Base-by-base conservation (phyloP, 2,329 filamentous ascomycete genomes). In the Pseudopyricularia cyperi region DNA sequence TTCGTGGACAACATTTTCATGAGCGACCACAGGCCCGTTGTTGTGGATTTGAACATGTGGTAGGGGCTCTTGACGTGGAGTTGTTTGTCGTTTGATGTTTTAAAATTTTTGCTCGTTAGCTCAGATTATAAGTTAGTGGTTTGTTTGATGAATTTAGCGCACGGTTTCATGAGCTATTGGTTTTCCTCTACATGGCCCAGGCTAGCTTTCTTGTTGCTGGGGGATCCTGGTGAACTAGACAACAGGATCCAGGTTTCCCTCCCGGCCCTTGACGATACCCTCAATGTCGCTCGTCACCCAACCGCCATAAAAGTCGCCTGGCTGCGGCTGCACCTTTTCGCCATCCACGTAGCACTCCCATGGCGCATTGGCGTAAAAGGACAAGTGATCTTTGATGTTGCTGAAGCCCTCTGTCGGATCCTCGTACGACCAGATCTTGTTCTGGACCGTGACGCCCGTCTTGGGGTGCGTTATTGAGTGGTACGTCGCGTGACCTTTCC, bases 331-430 rank as follows among this genome's bases (percentile, higher is more conserved):
- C 19, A 81, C 79, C 59, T 70, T 70, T 62, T 82, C 78, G 9
- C 77, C 77, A 61, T 82, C 77, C 4, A 81, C 78, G 61, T 70
- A 79, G 58, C 79, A 83, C 53, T 80, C 73, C 78, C 77, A 82
- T 12, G 77, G 77, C 14, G 73, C 76, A 11, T 42, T 42, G 12
- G 75, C 76, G 59, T 80, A 83, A 58, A 83, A 79, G 39, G 74
- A 76, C 50, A 83, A 57, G 62, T 75, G 75, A 14, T 73, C 75
- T 57, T 72, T 74, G 60, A 83, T 73, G 6, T 66, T 64, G 56
- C 67, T 68, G 61, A 80, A 83, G 0, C 65, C 64, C 34, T 65
- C 60, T 6, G 73, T 77, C 4, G 80, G 79, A 42, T 65, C 61
- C 52, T 77, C 73, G 59, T 82, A 83, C 4, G 72, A 75, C 79